A percentile compares a stretch with the other conserved stretches of the same genome.
phyloP scores from a whole-genome alignment of 495 filamentous ascomycete species.

The Bryoglossum gracile region DNA sequence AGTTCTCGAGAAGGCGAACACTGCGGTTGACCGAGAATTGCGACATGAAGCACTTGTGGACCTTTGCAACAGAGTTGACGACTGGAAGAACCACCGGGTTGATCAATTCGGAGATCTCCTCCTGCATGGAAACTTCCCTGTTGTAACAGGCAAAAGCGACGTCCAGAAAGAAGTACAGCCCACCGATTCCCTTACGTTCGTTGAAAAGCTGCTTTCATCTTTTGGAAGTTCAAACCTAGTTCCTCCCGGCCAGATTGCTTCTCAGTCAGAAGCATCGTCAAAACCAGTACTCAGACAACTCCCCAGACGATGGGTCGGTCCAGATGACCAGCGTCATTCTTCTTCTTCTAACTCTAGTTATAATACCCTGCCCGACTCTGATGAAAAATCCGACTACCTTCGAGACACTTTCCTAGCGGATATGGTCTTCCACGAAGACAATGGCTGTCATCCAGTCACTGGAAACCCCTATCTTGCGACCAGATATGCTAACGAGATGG shows the following conservation, averaged over 20 bases:
- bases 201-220: too few relatives aligned
- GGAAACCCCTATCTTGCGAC: conserved; percentile 4
- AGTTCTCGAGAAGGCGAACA: conserved; percentile 75
- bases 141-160: conserved; percentile 80
- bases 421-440: conserved; percentile 13
- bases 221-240: too few relatives aligned
- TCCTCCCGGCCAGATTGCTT: too few relatives aligned
- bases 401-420: too few relatives aligned
- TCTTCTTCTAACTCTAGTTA: too few relatives aligned
- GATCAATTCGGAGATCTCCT: conserved; percentile 86
- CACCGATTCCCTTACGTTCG: too few relatives aligned
- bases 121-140: conserved; percentile 86
- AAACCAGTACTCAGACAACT: too few relatives aligned
- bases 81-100: conserved; percentile 91
- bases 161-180: conserved; percentile 70
- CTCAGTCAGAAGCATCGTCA: too few relatives aligned
- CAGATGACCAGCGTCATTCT: too few relatives aligned
- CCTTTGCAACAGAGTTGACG: conserved; percentile 77
- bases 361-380: too few relatives aligned
- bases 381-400: too few relatives aligned
- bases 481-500: conserved; percentile 19
- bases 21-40: conserved; percentile 82
- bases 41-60: conserved; percentile 73
- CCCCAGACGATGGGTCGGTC: too few relatives aligned
- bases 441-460: not conserved